These are phyloP conservation scores for Combretum micranthum DNA, from an alignment of 345 rosid genomes.

Conservation along the genomic window DNA sequence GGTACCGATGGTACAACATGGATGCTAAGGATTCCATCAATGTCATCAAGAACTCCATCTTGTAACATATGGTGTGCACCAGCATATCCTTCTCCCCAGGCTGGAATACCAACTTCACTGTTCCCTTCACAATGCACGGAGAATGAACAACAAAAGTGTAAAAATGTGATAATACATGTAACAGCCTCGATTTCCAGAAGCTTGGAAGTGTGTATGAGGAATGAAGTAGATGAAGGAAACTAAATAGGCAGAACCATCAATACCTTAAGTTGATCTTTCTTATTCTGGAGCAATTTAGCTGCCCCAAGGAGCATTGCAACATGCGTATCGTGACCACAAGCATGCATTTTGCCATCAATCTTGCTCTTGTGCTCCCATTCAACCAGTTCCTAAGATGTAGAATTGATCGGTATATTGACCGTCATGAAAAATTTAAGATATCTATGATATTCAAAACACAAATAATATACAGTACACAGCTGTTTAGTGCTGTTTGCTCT, in stretches of 20 bases:
- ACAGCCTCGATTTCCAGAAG: too few species aligned
- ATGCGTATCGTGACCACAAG: slow-evolving; percentile 73
- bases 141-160: neutral
- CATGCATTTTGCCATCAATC: slow-evolving; percentile 66
- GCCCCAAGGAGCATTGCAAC: slow-evolving; percentile 79
- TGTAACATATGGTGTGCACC: slow-evolving; percentile 67
- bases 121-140: slow-evolving; percentile 36
- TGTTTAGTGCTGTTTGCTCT: too few species aligned
- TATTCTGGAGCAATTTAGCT: slow-evolving; percentile 53
- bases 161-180: neutral
- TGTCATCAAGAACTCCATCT: slow-evolving; percentile 47
- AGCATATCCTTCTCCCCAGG: slow-evolving; percentile 66
- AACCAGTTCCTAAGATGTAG: slow-evolving; percentile 43
- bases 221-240: too few species aligned
- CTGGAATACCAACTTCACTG: slow-evolving; percentile 71
- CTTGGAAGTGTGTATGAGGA: too few species aligned
- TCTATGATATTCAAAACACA: too few species aligned
- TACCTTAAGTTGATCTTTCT: slow-evolving; percentile 42
- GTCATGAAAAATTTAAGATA: too few species aligned
- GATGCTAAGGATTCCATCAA: slow-evolving; percentile 44
- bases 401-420: neutral
- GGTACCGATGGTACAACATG: slow-evolving; percentile 54
- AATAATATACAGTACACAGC: too few species aligned
- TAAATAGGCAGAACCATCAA: neutral
- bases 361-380: slow-evolving; percentile 74